Conservation (phyloP, 2,329 filamentous ascomycete genomes). For the Trichoderma koningiopsis region DNA sequence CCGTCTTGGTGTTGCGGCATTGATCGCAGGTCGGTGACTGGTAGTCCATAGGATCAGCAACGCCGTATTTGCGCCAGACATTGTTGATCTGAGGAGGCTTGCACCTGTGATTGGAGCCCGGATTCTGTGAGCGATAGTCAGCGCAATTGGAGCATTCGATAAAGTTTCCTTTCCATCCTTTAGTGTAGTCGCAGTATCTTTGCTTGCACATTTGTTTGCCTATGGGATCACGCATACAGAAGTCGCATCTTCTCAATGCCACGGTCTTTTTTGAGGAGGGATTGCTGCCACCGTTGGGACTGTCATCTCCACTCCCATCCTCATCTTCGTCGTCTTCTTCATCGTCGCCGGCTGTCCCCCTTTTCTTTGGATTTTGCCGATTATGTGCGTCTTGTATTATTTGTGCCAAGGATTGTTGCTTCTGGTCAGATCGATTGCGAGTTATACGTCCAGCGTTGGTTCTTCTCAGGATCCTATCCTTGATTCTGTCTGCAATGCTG, state of each 20-base stretch:
- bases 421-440: background rate
- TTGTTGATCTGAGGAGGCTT: slow-evolving; percentile 5
- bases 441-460: background rate
- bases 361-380: background rate
- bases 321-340: background rate
- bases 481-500: background rate
- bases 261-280: background rate
- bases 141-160: slow-evolving; percentile 35
- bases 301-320: background rate
- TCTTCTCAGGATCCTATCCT: background rate
- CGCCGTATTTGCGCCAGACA: slow-evolving; percentile 28
- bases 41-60: slow-evolving; percentile 26
- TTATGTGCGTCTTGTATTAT: background rate
- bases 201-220: background rate
- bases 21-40: slow-evolving; percentile 24
- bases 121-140: slow-evolving; percentile 28
- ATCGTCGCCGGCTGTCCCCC: background rate
- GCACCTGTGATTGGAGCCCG: slow-evolving; percentile 25
- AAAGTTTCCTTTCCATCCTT: slow-evolving; percentile 13
- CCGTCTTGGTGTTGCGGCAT: slow-evolving; percentile 20
- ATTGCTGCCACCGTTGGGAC: background rate
- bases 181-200: slow-evolving; percentile 27
- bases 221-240: background rate
- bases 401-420: background rate
- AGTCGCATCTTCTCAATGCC: background rate